These are phyloP conservation scores for Naganishia albida DNA, from an alignment of 1,284 basidiomycete species.

Conservation along the genomic window DNA sequence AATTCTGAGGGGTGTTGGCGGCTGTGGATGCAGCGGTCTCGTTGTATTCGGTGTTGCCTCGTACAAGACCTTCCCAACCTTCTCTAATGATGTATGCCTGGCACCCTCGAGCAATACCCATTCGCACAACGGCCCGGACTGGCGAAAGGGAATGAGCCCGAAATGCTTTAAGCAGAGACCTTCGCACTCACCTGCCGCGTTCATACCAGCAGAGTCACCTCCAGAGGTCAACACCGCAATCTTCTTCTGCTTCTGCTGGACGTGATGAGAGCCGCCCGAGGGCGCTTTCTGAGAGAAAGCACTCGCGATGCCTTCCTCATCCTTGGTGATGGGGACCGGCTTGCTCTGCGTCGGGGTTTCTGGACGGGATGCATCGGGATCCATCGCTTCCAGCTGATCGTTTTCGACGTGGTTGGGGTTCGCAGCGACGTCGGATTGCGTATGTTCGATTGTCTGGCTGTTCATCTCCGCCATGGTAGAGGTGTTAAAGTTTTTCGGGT, in stretches of 20 bases:
- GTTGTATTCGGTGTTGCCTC: conserved; percentile 55
- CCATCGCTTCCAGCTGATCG: conserved; percentile 30
- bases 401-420: conserved; percentile 30
- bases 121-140: conserved; percentile 86
- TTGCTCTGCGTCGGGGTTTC: conserved; percentile 14
- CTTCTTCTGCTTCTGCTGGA: conserved; percentile 47
- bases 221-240: conserved; percentile 95
- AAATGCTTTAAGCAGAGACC: no score
- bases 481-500: not conserved
- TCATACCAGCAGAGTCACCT: conserved; percentile 97
- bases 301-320: conserved; percentile 23
- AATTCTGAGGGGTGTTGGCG: conserved; percentile 26
- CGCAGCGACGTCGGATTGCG: conserved; percentile 20
- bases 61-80: conserved; percentile 89
- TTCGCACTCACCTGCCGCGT: conserved; percentile 64
- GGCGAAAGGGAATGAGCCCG: not conserved
- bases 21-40: conserved; percentile 42
- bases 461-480: conserved; percentile 24
- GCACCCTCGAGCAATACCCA: conserved; percentile 84
- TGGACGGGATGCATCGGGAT: conserved; percentile 19
- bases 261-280: not conserved
- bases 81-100: conserved; percentile 92
- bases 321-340: conserved; percentile 10
- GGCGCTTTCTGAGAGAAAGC: not conserved
- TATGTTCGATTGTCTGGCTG: conserved; percentile 19